Evolutionary conservation across 768 basidiomycete species (phyloP).

Genomic region (Leccinum imitatum): DNA sequence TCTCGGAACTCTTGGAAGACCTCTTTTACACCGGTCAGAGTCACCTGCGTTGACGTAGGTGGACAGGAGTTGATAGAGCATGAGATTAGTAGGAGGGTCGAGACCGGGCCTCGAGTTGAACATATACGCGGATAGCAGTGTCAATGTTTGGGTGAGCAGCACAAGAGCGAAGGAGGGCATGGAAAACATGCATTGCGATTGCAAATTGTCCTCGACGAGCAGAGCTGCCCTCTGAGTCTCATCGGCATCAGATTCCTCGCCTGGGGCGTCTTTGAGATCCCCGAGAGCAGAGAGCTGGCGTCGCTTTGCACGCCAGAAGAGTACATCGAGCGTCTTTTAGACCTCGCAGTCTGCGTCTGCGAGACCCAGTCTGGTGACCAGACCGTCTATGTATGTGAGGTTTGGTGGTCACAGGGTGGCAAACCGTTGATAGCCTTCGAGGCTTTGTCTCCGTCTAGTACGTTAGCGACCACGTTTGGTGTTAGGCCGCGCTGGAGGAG

Average conservation of each 20-base stretch:
- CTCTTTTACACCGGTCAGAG: conserved; percentile 48
- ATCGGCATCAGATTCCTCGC: conserved; percentile 18
- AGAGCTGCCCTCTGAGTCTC: too few species aligned
- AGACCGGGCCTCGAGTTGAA: conserved; percentile 50
- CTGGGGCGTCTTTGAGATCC: conserved; percentile 1
- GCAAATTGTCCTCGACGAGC: too few species aligned
- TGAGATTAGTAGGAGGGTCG: conserved; percentile 32
- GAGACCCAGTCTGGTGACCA: conserved; percentile 55
- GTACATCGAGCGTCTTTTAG: conserved; percentile 38
- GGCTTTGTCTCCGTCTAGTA: too few species aligned
- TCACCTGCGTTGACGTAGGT: conserved; percentile 55
- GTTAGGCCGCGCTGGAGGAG: conserved; percentile 61
- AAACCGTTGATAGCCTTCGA: too few species aligned
- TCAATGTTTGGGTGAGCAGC: too few species aligned
- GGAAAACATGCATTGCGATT: too few species aligned
- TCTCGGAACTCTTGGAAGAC: conserved; percentile 61
- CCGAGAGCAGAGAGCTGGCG: conserved; percentile 14
- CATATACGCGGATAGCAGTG: conserved; percentile 65
- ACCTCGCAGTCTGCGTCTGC: conserved; percentile 69
- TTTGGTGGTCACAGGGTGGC: too few species aligned
- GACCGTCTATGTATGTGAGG: conserved; percentile 52
- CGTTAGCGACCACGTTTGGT: conserved; percentile 45
- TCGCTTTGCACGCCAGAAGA: conserved; percentile 44
- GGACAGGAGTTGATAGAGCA: conserved; percentile 57
- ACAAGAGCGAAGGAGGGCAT: too few species aligned